Evolutionary conservation across 495 filamentous ascomycete genomes (phyloP).

Genomic region (Oleoguttula mirabilis): DNA sequence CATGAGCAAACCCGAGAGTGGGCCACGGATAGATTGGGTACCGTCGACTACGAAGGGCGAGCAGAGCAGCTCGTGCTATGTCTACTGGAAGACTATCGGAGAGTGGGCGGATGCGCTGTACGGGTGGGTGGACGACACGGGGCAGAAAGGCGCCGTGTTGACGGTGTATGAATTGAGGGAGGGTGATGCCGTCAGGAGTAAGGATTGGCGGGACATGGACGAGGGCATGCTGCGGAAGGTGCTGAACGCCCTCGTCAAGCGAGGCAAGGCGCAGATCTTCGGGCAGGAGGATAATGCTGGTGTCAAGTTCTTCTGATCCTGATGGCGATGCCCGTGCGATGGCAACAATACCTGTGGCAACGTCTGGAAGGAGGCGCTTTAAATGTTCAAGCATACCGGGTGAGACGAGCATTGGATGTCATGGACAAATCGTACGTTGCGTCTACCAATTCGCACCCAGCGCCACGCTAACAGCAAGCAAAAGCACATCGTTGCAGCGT

Average conservation of each 20-base stretch:
- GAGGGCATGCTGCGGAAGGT: constrained; percentile 62
- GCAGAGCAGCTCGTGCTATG: constrained; percentile 35
- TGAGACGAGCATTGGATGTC: too few species aligned
- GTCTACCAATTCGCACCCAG: too few species aligned
- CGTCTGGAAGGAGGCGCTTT: too few species aligned
- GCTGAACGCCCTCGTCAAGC: constrained; percentile 68
- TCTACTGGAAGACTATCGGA: constrained; percentile 60
- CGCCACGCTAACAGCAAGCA: too few species aligned
- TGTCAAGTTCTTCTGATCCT: constrained; percentile 93
- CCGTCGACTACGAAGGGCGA: constrained; percentile 16
- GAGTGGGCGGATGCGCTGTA: constrained; percentile 55
- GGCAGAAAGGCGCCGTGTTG: constrained; percentile 59
- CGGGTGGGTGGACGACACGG: constrained; percentile 55
- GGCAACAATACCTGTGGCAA: too few species aligned
- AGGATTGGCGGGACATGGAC: constrained; percentile 48
- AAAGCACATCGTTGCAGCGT: too few species aligned
- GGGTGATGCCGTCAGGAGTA: constrained; percentile 39
- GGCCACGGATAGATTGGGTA: constrained; percentile 59
- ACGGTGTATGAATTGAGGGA: constrained; percentile 66
- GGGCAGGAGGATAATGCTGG: constrained; percentile 72
- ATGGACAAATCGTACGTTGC: too few species aligned
- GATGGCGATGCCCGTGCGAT: too few species aligned
- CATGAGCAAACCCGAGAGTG: constrained; percentile 53
- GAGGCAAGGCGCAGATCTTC: constrained; percentile 87
- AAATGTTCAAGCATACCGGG: too few species aligned